These are phyloP conservation scores for Yarrowia osloensis DNA, from an alignment of 805 yeast genomes.

Conservation along the genomic window DNA sequence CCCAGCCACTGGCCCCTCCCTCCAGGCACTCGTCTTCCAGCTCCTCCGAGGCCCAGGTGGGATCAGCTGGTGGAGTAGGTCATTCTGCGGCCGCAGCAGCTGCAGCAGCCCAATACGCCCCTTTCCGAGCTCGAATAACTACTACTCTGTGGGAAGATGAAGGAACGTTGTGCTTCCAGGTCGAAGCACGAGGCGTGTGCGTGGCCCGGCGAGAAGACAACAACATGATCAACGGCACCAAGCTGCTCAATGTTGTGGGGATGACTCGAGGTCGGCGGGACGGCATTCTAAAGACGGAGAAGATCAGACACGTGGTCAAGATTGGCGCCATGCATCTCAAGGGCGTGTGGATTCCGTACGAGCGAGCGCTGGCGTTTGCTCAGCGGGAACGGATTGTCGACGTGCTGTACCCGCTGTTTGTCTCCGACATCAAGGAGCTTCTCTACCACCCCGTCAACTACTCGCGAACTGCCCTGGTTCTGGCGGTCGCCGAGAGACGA, in stretches of 20 bases:
- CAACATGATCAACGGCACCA: conserved; percentile 86
- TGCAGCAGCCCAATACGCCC: conserved; percentile 22
- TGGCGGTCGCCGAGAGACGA: conserved; percentile 41
- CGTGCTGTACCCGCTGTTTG: conserved; percentile 67
- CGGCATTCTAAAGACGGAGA: conserved; percentile 80
- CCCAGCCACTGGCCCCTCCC: not conserved
- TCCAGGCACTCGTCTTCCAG: conserved; percentile 12
- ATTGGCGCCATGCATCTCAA: conserved; percentile 85
- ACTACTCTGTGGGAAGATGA: conserved; percentile 91
- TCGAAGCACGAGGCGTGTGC: conserved; percentile 74
- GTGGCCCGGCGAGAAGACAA: conserved; percentile 86
- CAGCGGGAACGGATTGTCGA: conserved; percentile 76
- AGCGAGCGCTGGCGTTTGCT: conserved; percentile 79
- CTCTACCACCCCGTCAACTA: conserved; percentile 43
- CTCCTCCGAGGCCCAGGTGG: not conserved
- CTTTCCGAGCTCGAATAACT: conserved; percentile 56
- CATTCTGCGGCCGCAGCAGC: conserved; percentile 6
- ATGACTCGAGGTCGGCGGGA: conserved; percentile 88
- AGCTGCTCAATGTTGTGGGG: conserved; percentile 77
- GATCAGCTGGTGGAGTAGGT: not conserved
- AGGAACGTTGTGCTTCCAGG: conserved; percentile 80
- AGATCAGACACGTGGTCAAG: conserved; percentile 77
- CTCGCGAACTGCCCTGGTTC: conserved; percentile 41
- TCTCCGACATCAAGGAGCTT: conserved; percentile 53
- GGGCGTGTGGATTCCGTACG: conserved; percentile 91